Conservation (phyloP, 768 basidiomycete genomes). For the Mycena indigotica region DNA sequence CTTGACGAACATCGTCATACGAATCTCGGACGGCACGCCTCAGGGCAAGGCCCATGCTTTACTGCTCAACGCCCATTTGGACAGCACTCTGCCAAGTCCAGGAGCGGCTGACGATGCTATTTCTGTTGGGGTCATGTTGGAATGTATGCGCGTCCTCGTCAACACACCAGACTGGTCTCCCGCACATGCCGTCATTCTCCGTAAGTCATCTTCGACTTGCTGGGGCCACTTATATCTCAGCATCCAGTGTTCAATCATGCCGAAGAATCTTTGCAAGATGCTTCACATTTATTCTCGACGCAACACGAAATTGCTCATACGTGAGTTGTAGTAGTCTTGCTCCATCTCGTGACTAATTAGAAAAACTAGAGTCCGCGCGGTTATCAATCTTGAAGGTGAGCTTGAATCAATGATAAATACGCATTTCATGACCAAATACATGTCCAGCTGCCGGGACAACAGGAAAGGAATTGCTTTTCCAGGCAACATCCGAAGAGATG, state of each 20-base stretch:
- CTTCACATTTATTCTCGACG: constrained; percentile 89
- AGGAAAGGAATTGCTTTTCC: constrained; percentile 90
- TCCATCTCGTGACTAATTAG: constrained; percentile 4
- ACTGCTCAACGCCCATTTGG: constrained; percentile 87
- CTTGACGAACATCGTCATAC: constrained; percentile 87
- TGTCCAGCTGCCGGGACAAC: constrained; percentile 77
- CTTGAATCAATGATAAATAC: too few species aligned
- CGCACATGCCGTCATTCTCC: constrained; percentile 76
- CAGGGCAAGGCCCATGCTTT: constrained; percentile 79
- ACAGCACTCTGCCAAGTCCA: constrained; percentile 87
- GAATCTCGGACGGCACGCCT: constrained; percentile 76
- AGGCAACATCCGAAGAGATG: constrained; percentile 95
- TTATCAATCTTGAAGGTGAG: constrained; percentile 87
- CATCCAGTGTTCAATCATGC: constrained; percentile 87
- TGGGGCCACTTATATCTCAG: not conserved
- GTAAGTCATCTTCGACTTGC: constrained; percentile 39
- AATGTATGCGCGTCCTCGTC: constrained; percentile 78
- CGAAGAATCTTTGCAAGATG: constrained; percentile 94
- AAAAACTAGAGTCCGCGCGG: constrained; percentile 82
- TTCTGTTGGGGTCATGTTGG: constrained; percentile 89
- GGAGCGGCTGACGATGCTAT: constrained; percentile 90
- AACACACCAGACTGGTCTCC: constrained; percentile 71
- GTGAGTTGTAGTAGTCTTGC: constrained; percentile 44
- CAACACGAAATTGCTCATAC: constrained; percentile 76
- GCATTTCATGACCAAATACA: not conserved